phyloP scores from a whole-genome alignment of 768 basidiomycete species.

The Porphyrellus cyaneotinctus region DNA sequence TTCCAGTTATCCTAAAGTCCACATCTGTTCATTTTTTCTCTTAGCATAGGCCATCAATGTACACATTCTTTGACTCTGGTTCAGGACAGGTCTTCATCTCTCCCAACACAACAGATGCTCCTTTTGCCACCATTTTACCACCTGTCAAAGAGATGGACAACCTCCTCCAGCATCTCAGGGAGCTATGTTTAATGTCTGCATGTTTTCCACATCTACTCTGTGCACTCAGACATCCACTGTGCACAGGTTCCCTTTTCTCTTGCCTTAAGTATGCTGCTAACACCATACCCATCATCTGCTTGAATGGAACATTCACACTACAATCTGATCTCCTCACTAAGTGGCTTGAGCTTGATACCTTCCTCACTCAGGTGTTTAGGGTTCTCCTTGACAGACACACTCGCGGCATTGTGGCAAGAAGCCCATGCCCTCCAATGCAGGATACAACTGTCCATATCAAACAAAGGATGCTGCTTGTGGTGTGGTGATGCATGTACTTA shows the following conservation, averaged over 20 bases:
- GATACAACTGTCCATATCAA: no score
- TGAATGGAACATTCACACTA: neutral
- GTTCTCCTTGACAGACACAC: no score
- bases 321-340: neutral
- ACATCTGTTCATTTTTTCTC: no score
- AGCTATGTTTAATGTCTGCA: neutral
- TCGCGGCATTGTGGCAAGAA: no score
- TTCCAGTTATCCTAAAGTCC: no score
- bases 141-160: neutral
- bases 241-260: neutral
- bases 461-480: no score
- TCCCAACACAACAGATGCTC: neutral
- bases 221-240: neutral
- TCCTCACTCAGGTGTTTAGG: neutral
- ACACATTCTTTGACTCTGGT: neutral
- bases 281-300: neutral
- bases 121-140: neutral
- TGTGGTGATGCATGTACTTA: no score
- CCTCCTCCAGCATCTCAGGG: neutral
- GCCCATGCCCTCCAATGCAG: no score
- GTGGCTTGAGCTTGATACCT: neutral
- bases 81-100: neutral
- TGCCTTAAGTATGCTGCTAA: neutral
- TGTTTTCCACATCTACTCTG: neutral
- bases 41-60: no score